Evolutionary conservation across 306 rosid genomes (phyloP).

Genomic region (Argentina anserina): DNA sequence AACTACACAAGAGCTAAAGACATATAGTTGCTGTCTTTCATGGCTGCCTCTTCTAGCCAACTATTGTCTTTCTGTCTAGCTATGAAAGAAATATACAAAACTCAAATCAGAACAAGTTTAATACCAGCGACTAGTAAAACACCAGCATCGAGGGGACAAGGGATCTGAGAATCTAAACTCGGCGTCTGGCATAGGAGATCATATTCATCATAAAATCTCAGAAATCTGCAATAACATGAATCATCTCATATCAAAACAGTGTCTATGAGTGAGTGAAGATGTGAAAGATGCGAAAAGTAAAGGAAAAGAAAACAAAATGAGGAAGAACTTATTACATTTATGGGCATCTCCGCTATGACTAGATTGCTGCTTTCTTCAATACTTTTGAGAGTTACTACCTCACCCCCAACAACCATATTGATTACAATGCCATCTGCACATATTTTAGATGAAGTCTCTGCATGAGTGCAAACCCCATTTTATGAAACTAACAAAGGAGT

Average conservation of each 20-base stretch:
- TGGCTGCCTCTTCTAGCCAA: background rate
- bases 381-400: slow-evolving; percentile 71
- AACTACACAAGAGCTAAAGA: background rate
- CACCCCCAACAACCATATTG: slow-evolving; percentile 95
- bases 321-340: slow-evolving; percentile 64
- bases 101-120: background rate
- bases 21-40: background rate
- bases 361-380: slow-evolving; percentile 75
- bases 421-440: slow-evolving; percentile 80
- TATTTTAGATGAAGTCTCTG: slow-evolving; percentile 25
- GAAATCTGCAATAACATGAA: slow-evolving; percentile 60
- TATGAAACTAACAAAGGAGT: slow-evolving; percentile 18
- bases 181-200: slow-evolving; percentile 23
- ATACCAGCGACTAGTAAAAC: slow-evolving; percentile 11
- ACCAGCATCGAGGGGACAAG: slow-evolving; percentile 18
- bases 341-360: slow-evolving; percentile 90
- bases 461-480: slow-evolving; percentile 21
- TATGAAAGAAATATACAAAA: background rate
- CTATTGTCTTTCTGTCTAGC: background rate
- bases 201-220: slow-evolving; percentile 61
- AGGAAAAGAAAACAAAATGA: background rate
- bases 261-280: background rate
- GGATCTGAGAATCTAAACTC: slow-evolving; percentile 28
- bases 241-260: slow-evolving; percentile 6
- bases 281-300: background rate